Percentiles rank a stretch among this genome's conserved stretches.
phyloP scores from a whole-genome alignment of 169 alveolate species.

The Eimeria zaria region DNA sequence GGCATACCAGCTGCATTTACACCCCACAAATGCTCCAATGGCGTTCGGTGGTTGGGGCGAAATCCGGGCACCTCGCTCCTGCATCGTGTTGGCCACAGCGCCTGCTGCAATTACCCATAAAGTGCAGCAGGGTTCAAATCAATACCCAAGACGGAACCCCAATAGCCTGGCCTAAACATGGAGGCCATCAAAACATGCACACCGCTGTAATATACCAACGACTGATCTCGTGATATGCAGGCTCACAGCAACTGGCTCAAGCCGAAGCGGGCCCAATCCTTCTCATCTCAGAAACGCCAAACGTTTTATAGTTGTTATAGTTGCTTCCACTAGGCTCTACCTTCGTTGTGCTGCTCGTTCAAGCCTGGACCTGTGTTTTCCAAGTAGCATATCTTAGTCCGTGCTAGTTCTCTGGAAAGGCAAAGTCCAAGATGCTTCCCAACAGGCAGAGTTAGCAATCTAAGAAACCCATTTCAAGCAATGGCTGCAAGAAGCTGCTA shows the following conservation, averaged over 20 bases:
- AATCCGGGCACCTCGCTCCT: background rate
- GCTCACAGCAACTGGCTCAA: background rate
- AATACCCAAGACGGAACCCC: background rate
- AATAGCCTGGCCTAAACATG: background rate
- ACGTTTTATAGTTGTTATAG: background rate
- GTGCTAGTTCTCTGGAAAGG: background rate
- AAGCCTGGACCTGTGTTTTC: background rate
- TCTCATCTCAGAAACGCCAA: background rate
- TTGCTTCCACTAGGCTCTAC: background rate
- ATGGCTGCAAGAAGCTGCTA: background rate
- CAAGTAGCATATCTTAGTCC: background rate
- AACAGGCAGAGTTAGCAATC: background rate
- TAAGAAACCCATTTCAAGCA: background rate
- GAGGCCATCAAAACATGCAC: background rate
- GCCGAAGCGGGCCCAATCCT: background rate
- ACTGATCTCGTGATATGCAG: background rate
- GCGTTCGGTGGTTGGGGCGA: background rate
- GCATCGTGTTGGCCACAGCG: background rate
- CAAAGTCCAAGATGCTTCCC: background rate
- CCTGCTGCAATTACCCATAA: background rate
- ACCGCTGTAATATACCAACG: background rate
- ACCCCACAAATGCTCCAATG: background rate
- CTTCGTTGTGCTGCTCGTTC: background rate
- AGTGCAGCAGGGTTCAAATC: background rate
- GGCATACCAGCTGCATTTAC: background rate